A percentile compares a stretch with the other conserved stretches of the same genome.
phyloP scores from a whole-genome alignment of 1,139 yeast species.

The Geotrichum restrictum region DNA sequence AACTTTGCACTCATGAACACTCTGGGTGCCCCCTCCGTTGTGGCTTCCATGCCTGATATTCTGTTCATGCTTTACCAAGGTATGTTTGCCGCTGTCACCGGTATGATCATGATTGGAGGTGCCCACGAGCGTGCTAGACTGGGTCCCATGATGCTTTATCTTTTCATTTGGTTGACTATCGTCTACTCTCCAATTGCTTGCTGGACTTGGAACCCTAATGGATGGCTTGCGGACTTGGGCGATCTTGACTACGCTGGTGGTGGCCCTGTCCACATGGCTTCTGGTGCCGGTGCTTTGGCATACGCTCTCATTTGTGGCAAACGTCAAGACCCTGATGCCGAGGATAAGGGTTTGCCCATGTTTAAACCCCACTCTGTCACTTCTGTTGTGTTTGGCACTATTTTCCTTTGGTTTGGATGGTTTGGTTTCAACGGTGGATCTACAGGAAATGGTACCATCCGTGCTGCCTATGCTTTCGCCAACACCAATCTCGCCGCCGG shows the following conservation, averaged over 20 bases:
- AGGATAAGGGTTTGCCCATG: conserved; percentile 68
- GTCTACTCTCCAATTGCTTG: conserved; percentile 93
- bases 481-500: conserved; percentile 93
- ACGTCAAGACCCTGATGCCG: conserved; percentile 63
- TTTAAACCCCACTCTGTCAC: conserved; percentile 90
- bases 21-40: conserved; percentile 74
- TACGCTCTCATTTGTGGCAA: conserved; percentile 88
- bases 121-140: conserved; percentile 97
- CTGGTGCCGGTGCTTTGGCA: conserved; percentile 93
- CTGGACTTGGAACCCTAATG: conserved; percentile 94
- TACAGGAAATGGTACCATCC: conserved; percentile 82
- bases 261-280: conserved; percentile 93
- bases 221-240: conserved; percentile 82
- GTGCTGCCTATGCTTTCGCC: conserved; percentile 90
- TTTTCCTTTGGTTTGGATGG: conserved; percentile 97
- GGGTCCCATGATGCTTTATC: conserved; percentile 92
- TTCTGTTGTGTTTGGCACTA: conserved; percentile 87
- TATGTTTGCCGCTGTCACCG: conserved; percentile 91
- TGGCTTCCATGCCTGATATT: conserved; percentile 72
- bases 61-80: conserved; percentile 89
- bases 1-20: conserved; percentile 77
- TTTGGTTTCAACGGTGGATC: conserved; percentile 98
- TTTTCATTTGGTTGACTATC: conserved; percentile 91
- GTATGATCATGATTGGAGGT: conserved; percentile 91
- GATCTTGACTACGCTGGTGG: conserved; percentile 96